A percentile compares a stretch with the other conserved stretches of the same genome.
phyloP scores from a whole-genome alignment of 768 basidiomycete genomes.

The Mycena amicta region DNA sequence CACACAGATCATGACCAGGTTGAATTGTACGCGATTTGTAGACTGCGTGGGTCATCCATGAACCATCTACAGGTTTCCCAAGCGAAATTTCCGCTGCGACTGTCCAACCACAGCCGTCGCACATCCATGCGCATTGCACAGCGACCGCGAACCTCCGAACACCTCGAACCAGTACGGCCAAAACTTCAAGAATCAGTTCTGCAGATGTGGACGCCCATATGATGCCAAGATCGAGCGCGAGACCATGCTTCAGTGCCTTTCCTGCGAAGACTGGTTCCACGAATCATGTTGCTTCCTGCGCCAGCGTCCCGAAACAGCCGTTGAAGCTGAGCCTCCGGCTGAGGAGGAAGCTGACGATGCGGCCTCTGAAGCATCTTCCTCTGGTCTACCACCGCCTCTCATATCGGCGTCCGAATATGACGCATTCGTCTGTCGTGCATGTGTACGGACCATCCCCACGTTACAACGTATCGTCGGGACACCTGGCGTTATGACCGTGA shows the following conservation, averaged over 20 bases:
- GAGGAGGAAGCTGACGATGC: conserved; percentile 46
- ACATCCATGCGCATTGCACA: conserved; percentile 68
- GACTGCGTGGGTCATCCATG: conserved; percentile 5
- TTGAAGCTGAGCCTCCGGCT: conserved; percentile 21
- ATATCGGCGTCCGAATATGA: conserved; percentile 74
- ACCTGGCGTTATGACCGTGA: conserved; percentile 65
- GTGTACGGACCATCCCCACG: conserved; percentile 57
- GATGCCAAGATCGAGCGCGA: conserved; percentile 74
- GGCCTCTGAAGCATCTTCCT: conserved; percentile 63
- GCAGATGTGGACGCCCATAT: conserved; percentile 73
- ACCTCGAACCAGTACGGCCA: conserved; percentile 65
- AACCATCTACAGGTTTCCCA: conserved; percentile 69
- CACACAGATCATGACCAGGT: conserved; percentile 86
- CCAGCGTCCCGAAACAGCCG: conserved; percentile 49
- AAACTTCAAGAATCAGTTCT: conserved; percentile 74
- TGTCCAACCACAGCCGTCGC: conserved; percentile 70
- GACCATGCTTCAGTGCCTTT: conserved; percentile 87
- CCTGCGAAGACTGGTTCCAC: conserved; percentile 91
- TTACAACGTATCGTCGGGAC: conserved; percentile 71
- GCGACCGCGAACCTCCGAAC: conserved; percentile 55
- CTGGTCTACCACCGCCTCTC: conserved; percentile 67
- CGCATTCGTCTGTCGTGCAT: conserved; percentile 69
- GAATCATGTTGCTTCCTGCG: conserved; percentile 86
- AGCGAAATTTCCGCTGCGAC: conserved; percentile 81
- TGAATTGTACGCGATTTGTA: conserved; percentile 54